A percentile compares a stretch with the other conserved stretches of the same genome.
Conservation (phyloP, 176 grass and related monocot genomes). For the Thalia dealbata region DNA sequence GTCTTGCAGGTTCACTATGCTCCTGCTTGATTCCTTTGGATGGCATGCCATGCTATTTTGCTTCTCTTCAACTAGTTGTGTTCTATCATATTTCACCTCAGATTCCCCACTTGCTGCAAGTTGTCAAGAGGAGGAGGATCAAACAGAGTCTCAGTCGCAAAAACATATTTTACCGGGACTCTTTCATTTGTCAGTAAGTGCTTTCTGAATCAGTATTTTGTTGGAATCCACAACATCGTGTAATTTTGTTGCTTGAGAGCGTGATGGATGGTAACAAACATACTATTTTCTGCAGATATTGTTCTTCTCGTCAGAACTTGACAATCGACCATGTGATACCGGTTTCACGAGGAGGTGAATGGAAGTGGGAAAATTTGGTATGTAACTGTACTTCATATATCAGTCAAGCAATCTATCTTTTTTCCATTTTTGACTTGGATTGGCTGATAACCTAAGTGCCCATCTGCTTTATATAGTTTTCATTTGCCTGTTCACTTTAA, state of each 20-base stretch:
- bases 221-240: background rate
- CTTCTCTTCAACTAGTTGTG: background rate
- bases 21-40: background rate
- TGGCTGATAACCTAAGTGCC: too few relatives aligned
- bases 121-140: constrained; percentile 70
- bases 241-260: background rate
- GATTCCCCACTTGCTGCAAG: constrained; percentile 81
- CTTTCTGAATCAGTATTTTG: constrained; percentile 1
- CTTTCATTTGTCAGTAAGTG: constrained; percentile 90
- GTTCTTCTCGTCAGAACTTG: constrained; percentile 60
- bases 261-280: too few relatives aligned
- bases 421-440: background rate
- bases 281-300: constrained; percentile 74
- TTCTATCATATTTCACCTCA: constrained; percentile 27
- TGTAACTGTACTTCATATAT: background rate
- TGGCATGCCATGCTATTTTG: background rate
- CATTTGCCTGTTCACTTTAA: too few relatives aligned
- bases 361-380: constrained; percentile 98
- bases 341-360: constrained; percentile 66
- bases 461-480: too few relatives aligned
- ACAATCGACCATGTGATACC: constrained; percentile 96
- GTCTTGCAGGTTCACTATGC: constrained; percentile 27
- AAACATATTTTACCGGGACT: constrained; percentile 81
- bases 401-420: background rate
- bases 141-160: constrained; percentile 64